These are phyloP conservation scores for Pyricularia grisea DNA, from an alignment of 2,329 filamentous ascomycete species.

Conservation along the genomic window DNA sequence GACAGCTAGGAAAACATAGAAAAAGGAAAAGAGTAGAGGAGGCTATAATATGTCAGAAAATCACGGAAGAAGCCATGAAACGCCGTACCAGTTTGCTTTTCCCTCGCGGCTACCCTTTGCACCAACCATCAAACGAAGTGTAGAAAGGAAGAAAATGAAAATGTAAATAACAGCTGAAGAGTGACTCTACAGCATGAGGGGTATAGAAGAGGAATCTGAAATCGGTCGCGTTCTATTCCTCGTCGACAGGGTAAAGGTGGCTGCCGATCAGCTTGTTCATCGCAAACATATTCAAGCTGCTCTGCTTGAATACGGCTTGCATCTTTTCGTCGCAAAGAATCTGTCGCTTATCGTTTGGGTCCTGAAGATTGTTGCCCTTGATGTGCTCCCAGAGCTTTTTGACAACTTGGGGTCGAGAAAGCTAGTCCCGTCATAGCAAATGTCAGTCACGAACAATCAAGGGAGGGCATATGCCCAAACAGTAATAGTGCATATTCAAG, in stretches of 20 bases:
- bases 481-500: not conserved
- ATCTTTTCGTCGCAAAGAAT: constrained; percentile 89
- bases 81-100: not conserved
- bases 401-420: constrained; percentile 90
- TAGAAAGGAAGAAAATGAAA: not conserved
- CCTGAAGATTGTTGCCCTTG: constrained; percentile 78
- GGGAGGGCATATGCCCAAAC: not conserved
- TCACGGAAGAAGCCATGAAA: not conserved
- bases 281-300: constrained; percentile 94
- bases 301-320: constrained; percentile 84
- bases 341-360: constrained; percentile 82
- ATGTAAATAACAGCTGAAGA: not conserved
- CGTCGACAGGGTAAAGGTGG: constrained; percentile 80
- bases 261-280: constrained; percentile 96
- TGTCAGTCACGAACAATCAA: not conserved
- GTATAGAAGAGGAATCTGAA: not conserved
- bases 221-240: constrained; percentile 27
- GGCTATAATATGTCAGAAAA: not conserved
- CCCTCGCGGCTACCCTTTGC: not conserved
- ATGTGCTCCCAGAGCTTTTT: constrained; percentile 97
- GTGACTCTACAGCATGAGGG: not conserved
- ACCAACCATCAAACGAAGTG: not conserved
- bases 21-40: not conserved
- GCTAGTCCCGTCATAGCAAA: constrained; percentile 34
- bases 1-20: not conserved